Evolutionary conservation across 768 basidiomycete genomes (phyloP).

Genomic region (Pisolithus microcarpus): DNA sequence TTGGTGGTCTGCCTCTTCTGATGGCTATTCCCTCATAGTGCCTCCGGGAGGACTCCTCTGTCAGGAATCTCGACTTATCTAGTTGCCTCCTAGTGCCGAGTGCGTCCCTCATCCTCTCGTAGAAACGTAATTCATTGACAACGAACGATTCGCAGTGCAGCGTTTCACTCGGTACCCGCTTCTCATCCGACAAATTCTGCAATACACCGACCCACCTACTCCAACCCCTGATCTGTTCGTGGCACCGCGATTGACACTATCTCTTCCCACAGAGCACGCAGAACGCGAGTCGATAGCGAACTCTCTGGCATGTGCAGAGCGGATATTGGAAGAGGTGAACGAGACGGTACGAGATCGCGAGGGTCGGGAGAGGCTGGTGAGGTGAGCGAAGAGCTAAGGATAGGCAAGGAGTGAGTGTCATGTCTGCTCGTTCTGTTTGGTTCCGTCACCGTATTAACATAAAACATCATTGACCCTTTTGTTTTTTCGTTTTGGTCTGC

Average conservation of each 20-base stretch:
- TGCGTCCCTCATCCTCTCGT: slow-evolving; percentile 29
- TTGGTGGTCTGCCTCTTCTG: neutral
- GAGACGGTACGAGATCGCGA: slow-evolving; percentile 84
- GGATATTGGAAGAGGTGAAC: slow-evolving; percentile 74
- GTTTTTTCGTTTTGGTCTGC: neutral
- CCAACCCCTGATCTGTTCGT: neutral
- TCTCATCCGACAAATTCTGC: slow-evolving; percentile 76
- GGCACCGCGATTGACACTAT: neutral
- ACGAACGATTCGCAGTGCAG: slow-evolving; percentile 57
- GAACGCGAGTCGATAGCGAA: slow-evolving; percentile 51
- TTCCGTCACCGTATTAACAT: too few relatives aligned
- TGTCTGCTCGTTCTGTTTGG: neutral
- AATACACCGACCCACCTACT: slow-evolving; percentile 61
- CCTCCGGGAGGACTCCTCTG: slow-evolving; percentile 69
- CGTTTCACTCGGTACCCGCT: slow-evolving; percentile 92
- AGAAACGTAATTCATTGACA: neutral
- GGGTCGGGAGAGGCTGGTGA: slow-evolving; percentile 59
- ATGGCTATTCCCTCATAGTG: slow-evolving; percentile 33
- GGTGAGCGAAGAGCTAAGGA: slow-evolving; percentile 78
- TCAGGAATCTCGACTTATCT: slow-evolving; percentile 79
- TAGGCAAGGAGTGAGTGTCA: slow-evolving; percentile 67
- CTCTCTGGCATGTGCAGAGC: slow-evolving; percentile 61
- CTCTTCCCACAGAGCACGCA: slow-evolving; percentile 20
- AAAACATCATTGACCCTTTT: neutral
- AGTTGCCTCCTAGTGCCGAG: slow-evolving; percentile 90